A percentile compares a stretch with the other conserved stretches of the same genome.
phyloP scores from a whole-genome alignment of 1,284 basidiomycete species.

The Ustilago bromivora region DNA sequence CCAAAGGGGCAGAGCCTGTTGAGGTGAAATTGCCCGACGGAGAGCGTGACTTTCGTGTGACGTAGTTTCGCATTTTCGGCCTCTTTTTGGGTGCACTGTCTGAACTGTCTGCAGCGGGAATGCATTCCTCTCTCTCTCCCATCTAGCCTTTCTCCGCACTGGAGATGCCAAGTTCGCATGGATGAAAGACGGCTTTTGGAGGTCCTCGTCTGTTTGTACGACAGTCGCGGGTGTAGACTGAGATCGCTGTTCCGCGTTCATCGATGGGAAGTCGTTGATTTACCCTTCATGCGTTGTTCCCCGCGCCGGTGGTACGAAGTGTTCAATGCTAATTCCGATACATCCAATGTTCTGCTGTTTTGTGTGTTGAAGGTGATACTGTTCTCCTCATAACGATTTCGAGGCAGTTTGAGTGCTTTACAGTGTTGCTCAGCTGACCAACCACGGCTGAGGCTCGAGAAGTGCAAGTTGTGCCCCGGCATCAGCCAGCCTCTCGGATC shows the following conservation, averaged over 20 bases:
- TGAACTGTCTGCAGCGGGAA: slow-evolving; percentile 1
- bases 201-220: not conserved
- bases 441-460: too few relatives aligned
- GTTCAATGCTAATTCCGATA: too few relatives aligned
- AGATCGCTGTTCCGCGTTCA: not conserved
- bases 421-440: too few relatives aligned
- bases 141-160: not conserved
- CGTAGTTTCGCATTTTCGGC: not conserved
- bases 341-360: not conserved
- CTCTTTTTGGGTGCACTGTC: not conserved
- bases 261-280: not conserved
- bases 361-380: too few relatives aligned
- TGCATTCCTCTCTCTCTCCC: not conserved
- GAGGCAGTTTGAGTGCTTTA: too few relatives aligned
- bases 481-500: not conserved
- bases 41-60: not conserved
- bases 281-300: too few relatives aligned
- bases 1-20: not conserved
- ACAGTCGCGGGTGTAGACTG: not conserved
- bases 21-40: not conserved
- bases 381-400: too few relatives aligned
- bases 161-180: not conserved
- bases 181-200: not conserved
- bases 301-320: too few relatives aligned
- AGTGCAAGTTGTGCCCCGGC: not conserved